Evolutionary conservation across 768 basidiomycete genomes (phyloP).

Genomic region (Leucosporidium yakuticum): DNA sequence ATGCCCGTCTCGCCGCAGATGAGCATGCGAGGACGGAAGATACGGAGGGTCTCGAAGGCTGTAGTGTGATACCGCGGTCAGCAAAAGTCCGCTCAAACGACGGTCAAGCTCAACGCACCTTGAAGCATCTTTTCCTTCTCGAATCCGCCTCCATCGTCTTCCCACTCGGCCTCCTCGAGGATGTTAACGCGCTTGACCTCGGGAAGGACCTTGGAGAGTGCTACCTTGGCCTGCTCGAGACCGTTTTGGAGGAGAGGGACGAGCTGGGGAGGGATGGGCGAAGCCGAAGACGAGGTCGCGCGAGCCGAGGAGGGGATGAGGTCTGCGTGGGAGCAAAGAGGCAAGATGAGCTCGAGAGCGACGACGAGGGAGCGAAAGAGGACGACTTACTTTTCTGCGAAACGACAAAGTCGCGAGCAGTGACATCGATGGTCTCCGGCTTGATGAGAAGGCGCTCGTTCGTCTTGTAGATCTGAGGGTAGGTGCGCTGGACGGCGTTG

Average conservation of each 20-base stretch:
- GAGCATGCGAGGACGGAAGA: slow-evolving; percentile 81
- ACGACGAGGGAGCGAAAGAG: background rate
- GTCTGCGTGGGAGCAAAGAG: slow-evolving; percentile 50
- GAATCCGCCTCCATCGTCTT: slow-evolving; percentile 69
- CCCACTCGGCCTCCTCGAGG: slow-evolving; percentile 90
- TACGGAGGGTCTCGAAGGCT: slow-evolving; percentile 87
- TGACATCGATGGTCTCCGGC: slow-evolving; percentile 75
- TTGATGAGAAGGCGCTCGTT: slow-evolving; percentile 75
- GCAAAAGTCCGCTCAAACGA: background rate
- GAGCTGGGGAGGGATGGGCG: slow-evolving; percentile 77
- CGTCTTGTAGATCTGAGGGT: slow-evolving; percentile 95
- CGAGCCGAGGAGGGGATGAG: slow-evolving; percentile 91
- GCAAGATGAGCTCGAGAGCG: background rate
- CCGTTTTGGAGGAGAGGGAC: slow-evolving; percentile 65
- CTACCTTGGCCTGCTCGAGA: slow-evolving; percentile 64
- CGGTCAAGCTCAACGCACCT: slow-evolving; percentile 33
- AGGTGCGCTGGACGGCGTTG: slow-evolving; percentile 90
- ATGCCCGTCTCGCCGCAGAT: slow-evolving; percentile 75
- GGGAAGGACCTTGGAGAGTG: slow-evolving; percentile 71
- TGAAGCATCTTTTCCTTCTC: slow-evolving; percentile 78
- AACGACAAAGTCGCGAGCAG: slow-evolving; percentile 91
- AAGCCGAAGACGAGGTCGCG: slow-evolving; percentile 76
- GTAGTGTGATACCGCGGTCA: background rate
- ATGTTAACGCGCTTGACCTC: slow-evolving; percentile 72
- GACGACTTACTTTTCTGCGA: slow-evolving; percentile 76